Base-by-base conservation (phyloP, 805 yeast genomes). In the Teunomyces atbi region DNA sequence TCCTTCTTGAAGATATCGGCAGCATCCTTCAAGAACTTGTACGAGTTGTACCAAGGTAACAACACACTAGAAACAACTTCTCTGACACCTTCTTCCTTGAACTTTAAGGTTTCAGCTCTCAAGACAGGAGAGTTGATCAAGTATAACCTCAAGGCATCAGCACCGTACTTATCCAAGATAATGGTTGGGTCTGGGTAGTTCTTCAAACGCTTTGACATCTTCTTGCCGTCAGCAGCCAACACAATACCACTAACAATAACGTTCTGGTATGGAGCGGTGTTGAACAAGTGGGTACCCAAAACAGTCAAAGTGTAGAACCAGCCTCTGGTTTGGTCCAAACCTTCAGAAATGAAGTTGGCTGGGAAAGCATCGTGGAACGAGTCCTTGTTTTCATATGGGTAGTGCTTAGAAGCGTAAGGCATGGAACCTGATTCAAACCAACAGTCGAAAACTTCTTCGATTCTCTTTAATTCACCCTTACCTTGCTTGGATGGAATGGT, bases 401-500 rank as follows among this genome's bases (percentile, higher is more conserved):
- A 94, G 69, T 94, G 99, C 65, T 86, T 84, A 33, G 96, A 86
- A 45, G 97, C 98, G 59, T 86, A 94, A 52, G 99, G 99, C 99
- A 94, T 94, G 43, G 97, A 85, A 56, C 99, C 99, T 15, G 97
- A 89, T 76, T 94, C 99, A 64, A 94, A 94, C 99, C 99, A 94
- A 77, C 99, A 94, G 74, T 94, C 99, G 64, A 94, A 94, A 40
- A 94, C 99, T 71, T 94, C 98, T 65, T 92, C 98, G 50, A 94
- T 79, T 78, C 99, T 86, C 66, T 73, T 86, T 70, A 94, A 80
- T 18, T 64, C 74, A 56, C 97, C 97, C 66, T 90, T 90, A 58
- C 98, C 98, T 63, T 78, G 67, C 61, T 83, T 77, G 5, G 98
- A 91, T 47, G 97, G 98, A 60, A 94, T 94, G 51, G 97, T 90